Base-by-base conservation (phyloP, 352 stramenopile genomes). In the Globisporangium carolinianum region DNA sequence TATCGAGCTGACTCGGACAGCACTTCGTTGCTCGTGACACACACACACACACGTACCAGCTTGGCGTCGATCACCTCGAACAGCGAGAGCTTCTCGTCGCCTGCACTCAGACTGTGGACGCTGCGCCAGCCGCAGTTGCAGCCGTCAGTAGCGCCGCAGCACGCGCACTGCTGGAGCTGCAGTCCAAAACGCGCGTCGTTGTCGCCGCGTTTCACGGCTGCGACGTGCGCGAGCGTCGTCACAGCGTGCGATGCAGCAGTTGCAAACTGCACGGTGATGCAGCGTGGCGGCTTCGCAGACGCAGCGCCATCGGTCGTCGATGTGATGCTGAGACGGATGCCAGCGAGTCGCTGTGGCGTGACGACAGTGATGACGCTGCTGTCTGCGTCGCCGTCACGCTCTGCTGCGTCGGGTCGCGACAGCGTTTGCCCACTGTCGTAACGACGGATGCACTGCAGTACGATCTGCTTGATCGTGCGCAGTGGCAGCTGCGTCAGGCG, bases 401-500 rank as follows among this genome's bases (percentile, higher is more conserved):
- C 15, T 47, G 15, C 5, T 38, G 15, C 6, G n/a, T 51, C n/a
- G 52, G 32, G 4, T 3, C 6, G n/a, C 45, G 5, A 35, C 3
- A 24, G 6, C 3, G 42, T 36, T 41, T 45, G 36, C 15, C 48
- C 46, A 12, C 32, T 47, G 18, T 46, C 42, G 12, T 55, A 32
- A 32, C 24, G 46, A 3, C 46, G 49, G 15, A 56, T 8, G 51
- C 54, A 65, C 17, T 38, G 41, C 24, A 78, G 7, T 12, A 79
- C 17, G 12, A 71, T 47, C 3, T 52, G 62, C 49, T 83, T 84
- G 18, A 84, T 43, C 14, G 60, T 32, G 11, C 45, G 12, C 1
- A 87, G 35, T 1, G 74, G 68, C n/a, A 73, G 15, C 8, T 76
- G 57, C 4, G 63, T 60, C 3, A 77, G 36, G 39, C 57, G 50